Evolutionary conservation across 2,329 filamentous ascomycete genomes (phyloP).

Genomic region (Cyanodermella asteris): DNA sequence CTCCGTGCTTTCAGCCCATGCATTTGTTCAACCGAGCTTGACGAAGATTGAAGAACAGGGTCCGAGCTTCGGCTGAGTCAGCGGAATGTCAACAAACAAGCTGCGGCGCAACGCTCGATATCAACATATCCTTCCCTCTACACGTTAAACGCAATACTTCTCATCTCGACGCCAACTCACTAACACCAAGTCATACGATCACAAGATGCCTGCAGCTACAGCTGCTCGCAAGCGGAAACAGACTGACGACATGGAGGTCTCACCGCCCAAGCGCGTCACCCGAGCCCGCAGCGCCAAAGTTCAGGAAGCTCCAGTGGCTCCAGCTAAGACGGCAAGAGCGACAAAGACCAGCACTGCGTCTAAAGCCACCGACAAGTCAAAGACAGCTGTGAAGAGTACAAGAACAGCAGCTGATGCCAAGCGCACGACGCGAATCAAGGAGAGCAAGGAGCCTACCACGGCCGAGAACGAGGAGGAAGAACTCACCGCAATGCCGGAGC

Average conservation of each 20-base stretch:
- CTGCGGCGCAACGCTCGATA: too few species aligned
- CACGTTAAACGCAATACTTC: too few species aligned
- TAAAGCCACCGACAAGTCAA: conserved; percentile 6
- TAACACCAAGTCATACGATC: too few species aligned
- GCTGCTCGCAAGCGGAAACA: conserved; percentile 9
- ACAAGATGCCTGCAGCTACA: too few species aligned
- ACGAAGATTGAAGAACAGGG: too few species aligned
- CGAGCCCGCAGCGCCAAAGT: conserved; percentile 12
- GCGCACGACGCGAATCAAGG: background rate
- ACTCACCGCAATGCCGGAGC: conserved; percentile 2
- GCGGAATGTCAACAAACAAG: too few species aligned
- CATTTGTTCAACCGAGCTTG: too few species aligned
- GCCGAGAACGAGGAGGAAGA: background rate
- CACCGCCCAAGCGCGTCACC: conserved; percentile 13
- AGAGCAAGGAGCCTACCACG: background rate
- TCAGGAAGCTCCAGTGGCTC: conserved; percentile 5
- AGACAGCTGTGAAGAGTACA: conserved; percentile 6
- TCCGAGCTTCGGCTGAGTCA: too few species aligned
- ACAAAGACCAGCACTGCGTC: conserved; percentile 7
- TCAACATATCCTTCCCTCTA: too few species aligned
- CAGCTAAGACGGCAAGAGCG: conserved; percentile 6
- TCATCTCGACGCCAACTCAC: too few species aligned
- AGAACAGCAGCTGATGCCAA: conserved; percentile 4
- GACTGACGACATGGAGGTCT: conserved; percentile 9
- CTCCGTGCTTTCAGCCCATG: too few species aligned